Conservation (phyloP, 208 protist genomes). For the Leptomonas seymouri region DNA sequence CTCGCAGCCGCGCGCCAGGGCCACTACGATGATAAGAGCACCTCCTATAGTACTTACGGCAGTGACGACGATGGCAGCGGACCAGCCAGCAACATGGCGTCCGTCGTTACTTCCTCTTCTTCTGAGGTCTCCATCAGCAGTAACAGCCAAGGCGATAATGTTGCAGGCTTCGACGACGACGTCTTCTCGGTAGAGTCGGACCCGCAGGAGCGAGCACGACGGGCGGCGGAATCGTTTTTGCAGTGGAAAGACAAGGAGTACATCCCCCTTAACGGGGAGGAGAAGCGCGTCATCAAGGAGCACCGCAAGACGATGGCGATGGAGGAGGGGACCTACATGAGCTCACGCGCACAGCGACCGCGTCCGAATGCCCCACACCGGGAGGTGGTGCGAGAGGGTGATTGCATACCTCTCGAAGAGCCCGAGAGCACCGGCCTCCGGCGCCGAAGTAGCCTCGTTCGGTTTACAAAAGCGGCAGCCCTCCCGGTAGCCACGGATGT, state of each 20-base stretch:
- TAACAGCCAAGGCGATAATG: not conserved
- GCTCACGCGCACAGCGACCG: conserved; percentile 18
- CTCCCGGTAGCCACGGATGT: conserved; percentile 1
- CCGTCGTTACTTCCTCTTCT: not conserved
- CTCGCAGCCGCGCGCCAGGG: not conserved
- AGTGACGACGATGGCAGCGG: not conserved
- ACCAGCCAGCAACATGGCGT: not conserved
- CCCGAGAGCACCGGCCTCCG: not conserved
- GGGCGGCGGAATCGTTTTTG: conserved; percentile 20
- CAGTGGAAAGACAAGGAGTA: conserved; percentile 33
- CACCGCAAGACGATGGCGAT: conserved; percentile 21
- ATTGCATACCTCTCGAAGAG: conserved; percentile 6
- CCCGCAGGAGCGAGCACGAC: conserved; percentile 21
- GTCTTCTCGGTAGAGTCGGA: conserved; percentile 19
- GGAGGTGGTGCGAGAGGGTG: not conserved
- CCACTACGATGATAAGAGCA: not conserved
- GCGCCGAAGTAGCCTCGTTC: conserved; percentile 15
- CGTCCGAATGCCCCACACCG: not conserved
- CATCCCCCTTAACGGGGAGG: conserved; percentile 20
- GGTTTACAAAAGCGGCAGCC: conserved; percentile 16
- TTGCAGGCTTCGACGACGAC: conserved; percentile 1
- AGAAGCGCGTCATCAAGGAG: conserved; percentile 31
- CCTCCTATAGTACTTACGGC: not conserved
- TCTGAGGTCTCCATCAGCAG: not conserved
- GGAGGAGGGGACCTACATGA: conserved; percentile 26